These are phyloP conservation scores for Neonectria sp. DNA, from an alignment of 2,329 filamentous ascomycete genomes.

Conservation along the genomic window DNA sequence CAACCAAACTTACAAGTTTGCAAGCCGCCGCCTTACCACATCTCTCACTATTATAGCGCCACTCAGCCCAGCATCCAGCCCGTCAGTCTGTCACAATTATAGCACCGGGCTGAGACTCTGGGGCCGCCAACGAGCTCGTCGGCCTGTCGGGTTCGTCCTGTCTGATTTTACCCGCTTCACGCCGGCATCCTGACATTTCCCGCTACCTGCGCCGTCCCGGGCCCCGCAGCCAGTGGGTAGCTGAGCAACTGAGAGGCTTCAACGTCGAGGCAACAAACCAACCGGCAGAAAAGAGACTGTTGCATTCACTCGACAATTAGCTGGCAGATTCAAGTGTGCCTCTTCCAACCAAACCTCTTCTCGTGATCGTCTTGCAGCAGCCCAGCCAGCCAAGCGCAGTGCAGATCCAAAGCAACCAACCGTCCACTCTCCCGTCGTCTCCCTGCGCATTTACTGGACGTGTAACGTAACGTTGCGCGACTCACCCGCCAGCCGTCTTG, in stretches of 20 bases:
- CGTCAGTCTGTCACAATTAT: slow-evolving; percentile 41
- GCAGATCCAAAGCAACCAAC: slow-evolving; percentile 17
- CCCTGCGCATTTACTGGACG: slow-evolving; percentile 29
- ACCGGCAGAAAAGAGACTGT: background rate
- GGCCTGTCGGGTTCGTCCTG: slow-evolving; percentile 27
- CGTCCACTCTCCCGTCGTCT: background rate
- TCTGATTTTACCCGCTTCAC: background rate
- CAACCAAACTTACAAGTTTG: too few species aligned
- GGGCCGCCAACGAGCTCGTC: slow-evolving; percentile 1
- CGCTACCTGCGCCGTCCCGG: slow-evolving; percentile 11
- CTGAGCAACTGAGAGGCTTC: slow-evolving; percentile 7
- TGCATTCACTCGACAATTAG: background rate
- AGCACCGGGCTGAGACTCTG: slow-evolving; percentile 38
- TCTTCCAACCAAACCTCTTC: background rate
- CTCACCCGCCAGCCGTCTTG: slow-evolving; percentile 23
- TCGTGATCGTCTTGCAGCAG: background rate
- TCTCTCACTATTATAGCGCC: background rate
- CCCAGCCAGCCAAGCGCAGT: slow-evolving; percentile 10
- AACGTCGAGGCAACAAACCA: slow-evolving; percentile 3
- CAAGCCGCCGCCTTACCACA: background rate
- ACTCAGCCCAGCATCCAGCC: slow-evolving; percentile 10
- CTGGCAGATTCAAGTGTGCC: background rate
- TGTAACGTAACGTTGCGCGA: slow-evolving; percentile 49
- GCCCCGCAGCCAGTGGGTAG: background rate
- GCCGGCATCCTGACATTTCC: slow-evolving; percentile 15